phyloP scores from a whole-genome alignment of 108 stramenopile genomes.

The Cyclotella cryptica region DNA sequence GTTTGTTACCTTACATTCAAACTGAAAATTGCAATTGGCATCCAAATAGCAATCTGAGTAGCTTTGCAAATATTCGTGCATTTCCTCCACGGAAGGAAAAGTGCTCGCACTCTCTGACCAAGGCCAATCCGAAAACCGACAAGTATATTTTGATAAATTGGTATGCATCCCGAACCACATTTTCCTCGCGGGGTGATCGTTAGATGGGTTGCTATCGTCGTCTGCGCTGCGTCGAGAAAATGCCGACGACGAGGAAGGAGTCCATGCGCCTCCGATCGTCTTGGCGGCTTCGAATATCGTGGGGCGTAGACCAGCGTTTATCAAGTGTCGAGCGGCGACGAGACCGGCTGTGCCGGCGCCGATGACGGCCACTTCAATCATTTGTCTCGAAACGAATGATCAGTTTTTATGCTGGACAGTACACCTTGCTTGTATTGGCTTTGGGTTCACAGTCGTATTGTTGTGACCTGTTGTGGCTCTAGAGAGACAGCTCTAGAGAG shows the following conservation, averaged over 20 bases:
- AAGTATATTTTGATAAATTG: slow-evolving; percentile 75
- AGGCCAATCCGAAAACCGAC: slow-evolving; percentile 73
- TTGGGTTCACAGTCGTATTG: too few species aligned
- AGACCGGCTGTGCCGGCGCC: slow-evolving; percentile 54
- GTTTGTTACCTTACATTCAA: slow-evolving; percentile 64
- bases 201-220: neutral
- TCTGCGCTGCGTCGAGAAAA: slow-evolving; percentile 1
- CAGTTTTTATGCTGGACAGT: too few species aligned
- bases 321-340: slow-evolving; percentile 47
- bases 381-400: neutral
- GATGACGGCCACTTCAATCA: slow-evolving; percentile 57
- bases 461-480: too few species aligned
- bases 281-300: slow-evolving; percentile 54
- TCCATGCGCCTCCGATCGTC: slow-evolving; percentile 53
- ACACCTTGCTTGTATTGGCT: too few species aligned
- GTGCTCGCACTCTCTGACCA: slow-evolving; percentile 67
- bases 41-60: slow-evolving; percentile 60
- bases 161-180: slow-evolving; percentile 74
- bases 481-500: too few species aligned
- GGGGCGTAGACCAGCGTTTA: slow-evolving; percentile 44
- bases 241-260: slow-evolving; percentile 28
- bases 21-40: slow-evolving; percentile 45
- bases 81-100: slow-evolving; percentile 62
- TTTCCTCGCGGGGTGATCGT: slow-evolving; percentile 49
- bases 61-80: slow-evolving; percentile 61